Base-by-base conservation (phyloP, 164 flowering plant species). In the Umbellularia californica region DNA sequence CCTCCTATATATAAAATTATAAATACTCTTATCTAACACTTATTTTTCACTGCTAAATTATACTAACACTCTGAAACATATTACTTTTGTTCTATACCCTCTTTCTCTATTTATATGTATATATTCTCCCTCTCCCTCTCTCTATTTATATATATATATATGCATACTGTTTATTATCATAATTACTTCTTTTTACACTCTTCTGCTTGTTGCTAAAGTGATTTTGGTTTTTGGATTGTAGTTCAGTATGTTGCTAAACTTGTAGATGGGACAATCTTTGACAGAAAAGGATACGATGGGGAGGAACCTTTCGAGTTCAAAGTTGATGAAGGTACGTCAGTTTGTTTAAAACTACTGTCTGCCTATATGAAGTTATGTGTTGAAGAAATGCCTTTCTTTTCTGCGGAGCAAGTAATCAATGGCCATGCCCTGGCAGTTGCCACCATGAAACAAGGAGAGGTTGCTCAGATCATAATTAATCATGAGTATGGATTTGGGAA, bases 391-490 rank as follows among this genome's bases (percentile, higher is more conserved):
- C 41, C 65, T 72, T 25, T 62, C n/a, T 25, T 62, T 66, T 70
- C 9, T 77, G 81, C 79, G 81, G 85, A 83, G 19, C 82, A 83
- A 79, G 81, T 81, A 6, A 70, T 81, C 50, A 78, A 76, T 72
- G 83, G 85, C 68, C 69, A 79, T 14, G 85, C 81, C 41, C 50
- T 67, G 72, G 83, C 82, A 10, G 85, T 77, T 51, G 69, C 79
- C 25, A 83, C 83, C 65, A 83, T 83, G 83, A 81, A 77, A 51
- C 69, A 75, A 75, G 80, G 79, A 23, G 85, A 83, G 71, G 28
- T 58, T 58, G 77, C 85, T 65, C 65, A 69, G 2, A 24, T 81
- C n/a, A 77, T 71, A 41, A 65, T 81, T 67, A 71, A 51, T 58
- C 83, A 69, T 17, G 82, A 79, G 50, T 77, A 82, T 68, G 85